Base-by-base conservation (phyloP, 192 early-diverging fungal genomes). In the Dissophora ornata region DNA sequence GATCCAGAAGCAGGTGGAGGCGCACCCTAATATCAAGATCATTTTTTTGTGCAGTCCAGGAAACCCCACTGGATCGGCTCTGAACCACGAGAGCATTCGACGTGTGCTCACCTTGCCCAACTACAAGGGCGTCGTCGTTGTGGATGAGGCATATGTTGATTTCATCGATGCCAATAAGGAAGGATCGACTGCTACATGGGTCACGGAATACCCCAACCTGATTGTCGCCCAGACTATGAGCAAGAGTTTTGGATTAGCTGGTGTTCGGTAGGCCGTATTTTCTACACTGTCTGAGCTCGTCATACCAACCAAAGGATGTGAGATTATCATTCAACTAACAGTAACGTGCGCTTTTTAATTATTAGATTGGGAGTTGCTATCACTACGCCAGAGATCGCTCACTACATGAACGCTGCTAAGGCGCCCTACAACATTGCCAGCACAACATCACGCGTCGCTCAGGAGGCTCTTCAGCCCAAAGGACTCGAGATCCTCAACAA, bases 101-200 rank as follows among this genome's bases (percentile, higher is more conserved):
- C 65, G 79, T 18, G 73, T 97, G 7, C 79, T 97, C 8, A 87
- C 93, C 22, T 84, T 85, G 69, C 81, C 83, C 36, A 84, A 83
- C 41, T 95, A 85, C 79, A 85, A 84, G 21, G 97, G 97, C 4
- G 67, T 99, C n/a, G 95, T 99, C 4, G 92, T 93, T 12, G 90
- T 99, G 1, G 98, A 99, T 84, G 98, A 99, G 79, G 98, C 98
- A 3, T 98, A 99, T 78, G 90, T 98, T 25, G 98, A 99, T 80
- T 99, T 99, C 85, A 87, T 92, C 57, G 86, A 88, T 26, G 46
- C 83, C 13, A 82, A 80, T 10, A 82, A 84, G 29, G 87, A 89
- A 21, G 86, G 86, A n/a, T 89, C 91, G 13, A 90, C 92, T 6
- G 93, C 92, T 3, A 67, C 71, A 33, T 95, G 95, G 91, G 89